phyloP scores from a whole-genome alignment of 176 grass and related monocot genomes.

The Oryza officinalis region DNA sequence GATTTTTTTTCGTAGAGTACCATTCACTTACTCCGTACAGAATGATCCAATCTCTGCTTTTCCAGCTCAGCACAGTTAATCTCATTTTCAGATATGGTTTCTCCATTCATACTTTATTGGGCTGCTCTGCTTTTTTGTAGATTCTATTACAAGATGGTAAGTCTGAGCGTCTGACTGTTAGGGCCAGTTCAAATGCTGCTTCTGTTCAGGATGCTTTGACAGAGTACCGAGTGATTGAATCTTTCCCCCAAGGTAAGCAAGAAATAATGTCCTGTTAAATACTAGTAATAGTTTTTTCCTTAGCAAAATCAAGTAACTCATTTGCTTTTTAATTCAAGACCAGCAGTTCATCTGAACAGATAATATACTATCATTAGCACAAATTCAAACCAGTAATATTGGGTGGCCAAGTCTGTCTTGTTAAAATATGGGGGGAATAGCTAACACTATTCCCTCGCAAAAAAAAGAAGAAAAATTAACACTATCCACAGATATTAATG shows the following conservation, averaged over 20 bases:
- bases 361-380: neutral
- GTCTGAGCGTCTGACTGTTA: conserved; percentile 78
- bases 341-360: neutral
- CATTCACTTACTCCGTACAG: too few species aligned
- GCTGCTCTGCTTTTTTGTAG: conserved; percentile 49
- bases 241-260: conserved; percentile 62
- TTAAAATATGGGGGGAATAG: neutral
- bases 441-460: too few species aligned
- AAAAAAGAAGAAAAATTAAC: neutral
- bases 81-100: neutral
- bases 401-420: neutral
- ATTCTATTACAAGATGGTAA: conserved; percentile 79
- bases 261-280: neutral
- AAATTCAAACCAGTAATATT: neutral
- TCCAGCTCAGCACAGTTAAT: neutral
- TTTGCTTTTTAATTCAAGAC: neutral
- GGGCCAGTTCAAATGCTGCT: conserved; percentile 42
- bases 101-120: conserved; percentile 4
- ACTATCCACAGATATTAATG: neutral
- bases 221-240: conserved; percentile 83
- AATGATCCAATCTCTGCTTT: too few species aligned
- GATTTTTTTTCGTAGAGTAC: too few species aligned
- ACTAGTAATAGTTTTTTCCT: neutral
- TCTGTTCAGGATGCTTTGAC: conserved; percentile 84
- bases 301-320: conserved; percentile 9